Evolutionary conservation across 768 basidiomycete species (phyloP).

Genomic region (Agrocybe chaxingu): DNA sequence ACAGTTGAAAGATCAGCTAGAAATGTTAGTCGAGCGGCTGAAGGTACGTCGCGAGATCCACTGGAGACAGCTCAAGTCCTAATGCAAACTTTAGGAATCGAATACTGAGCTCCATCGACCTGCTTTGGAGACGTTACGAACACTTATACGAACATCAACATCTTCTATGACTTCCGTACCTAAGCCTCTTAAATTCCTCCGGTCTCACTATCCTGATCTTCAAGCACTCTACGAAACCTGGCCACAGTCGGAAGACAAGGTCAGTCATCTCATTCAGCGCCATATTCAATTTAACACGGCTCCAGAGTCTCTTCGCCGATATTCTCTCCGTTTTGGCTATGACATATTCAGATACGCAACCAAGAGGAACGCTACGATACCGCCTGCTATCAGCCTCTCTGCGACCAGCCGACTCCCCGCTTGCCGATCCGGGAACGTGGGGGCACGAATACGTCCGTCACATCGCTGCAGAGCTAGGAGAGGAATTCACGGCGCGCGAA

Average conservation of each 20-base stretch:
- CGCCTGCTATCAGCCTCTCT: slow-evolving; percentile 78
- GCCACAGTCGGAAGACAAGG: slow-evolving; percentile 76
- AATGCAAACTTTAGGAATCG: slow-evolving; percentile 61
- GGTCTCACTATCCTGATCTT: slow-evolving; percentile 88
- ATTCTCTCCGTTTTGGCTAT: slow-evolving; percentile 98
- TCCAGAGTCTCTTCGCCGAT: slow-evolving; percentile 89
- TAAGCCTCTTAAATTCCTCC: slow-evolving; percentile 96
- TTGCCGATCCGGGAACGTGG: slow-evolving; percentile 93
- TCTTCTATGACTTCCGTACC: slow-evolving; percentile 99
- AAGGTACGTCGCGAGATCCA: slow-evolving; percentile 54
- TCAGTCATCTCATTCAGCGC: slow-evolving; percentile 21
- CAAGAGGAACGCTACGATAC: slow-evolving; percentile 92
- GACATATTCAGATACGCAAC: slow-evolving; percentile 98
- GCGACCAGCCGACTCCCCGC: slow-evolving; percentile 59
- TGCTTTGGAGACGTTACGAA: slow-evolving; percentile 90
- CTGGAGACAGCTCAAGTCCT: slow-evolving; percentile 7
- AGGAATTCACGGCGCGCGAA: slow-evolving; percentile 80
- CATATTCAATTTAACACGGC: not conserved
- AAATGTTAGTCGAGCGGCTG: slow-evolving; percentile 93
- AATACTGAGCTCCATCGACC: slow-evolving; percentile 82
- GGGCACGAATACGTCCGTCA: slow-evolving; percentile 99
- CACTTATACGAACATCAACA: slow-evolving; percentile 92
- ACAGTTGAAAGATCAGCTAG: slow-evolving; percentile 89
- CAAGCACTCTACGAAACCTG: slow-evolving; percentile 83
- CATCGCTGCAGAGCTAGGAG: slow-evolving; percentile 92